These are phyloP conservation scores for Stentor coeruleus DNA, from an alignment of 73 alveolate genomes.

Conservation along the genomic window DNA sequence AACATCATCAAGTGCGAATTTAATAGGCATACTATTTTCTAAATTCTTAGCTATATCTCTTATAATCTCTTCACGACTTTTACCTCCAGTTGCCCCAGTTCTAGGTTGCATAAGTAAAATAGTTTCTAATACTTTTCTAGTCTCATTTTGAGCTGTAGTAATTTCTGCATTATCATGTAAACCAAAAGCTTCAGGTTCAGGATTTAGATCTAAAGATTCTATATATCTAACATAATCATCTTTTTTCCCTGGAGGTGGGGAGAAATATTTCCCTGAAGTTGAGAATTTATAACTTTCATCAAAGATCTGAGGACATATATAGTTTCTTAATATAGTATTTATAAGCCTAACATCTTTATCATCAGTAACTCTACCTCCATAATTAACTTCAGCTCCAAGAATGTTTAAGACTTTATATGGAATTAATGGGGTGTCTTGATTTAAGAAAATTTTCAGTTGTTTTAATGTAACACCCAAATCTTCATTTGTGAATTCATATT, in stretches of 20 bases:
- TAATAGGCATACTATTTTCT: conserved; percentile 86
- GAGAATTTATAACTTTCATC: conserved; percentile 87
- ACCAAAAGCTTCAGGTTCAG: conserved; percentile 99
- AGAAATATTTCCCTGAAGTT: conserved; percentile 83
- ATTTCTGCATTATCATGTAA: conserved; percentile 99
- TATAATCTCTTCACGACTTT: conserved; percentile 89
- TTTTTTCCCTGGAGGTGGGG: conserved; percentile 95
- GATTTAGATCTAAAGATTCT: conserved; percentile 91
- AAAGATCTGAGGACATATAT: conserved; percentile 88
- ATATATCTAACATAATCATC: conserved; percentile 96
- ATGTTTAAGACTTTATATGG: conserved; percentile 96
- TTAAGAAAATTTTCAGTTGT: conserved; percentile 96
- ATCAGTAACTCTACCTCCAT: conserved; percentile 99
- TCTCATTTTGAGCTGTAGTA: conserved; percentile 95
- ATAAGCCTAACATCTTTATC: conserved; percentile 93
- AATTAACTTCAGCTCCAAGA: conserved; percentile 99
- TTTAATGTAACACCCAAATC: conserved; percentile 98
- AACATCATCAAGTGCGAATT: conserved; percentile 94
- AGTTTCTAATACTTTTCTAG: conserved; percentile 88
- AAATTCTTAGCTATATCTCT: conserved; percentile 80
- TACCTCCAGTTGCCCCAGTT: conserved; percentile 92
- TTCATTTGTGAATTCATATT: conserved; percentile 99
- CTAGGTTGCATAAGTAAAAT: conserved; percentile 93
- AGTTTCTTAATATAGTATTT: conserved; percentile 91
- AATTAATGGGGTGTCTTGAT: conserved; percentile 73